Percentiles rank a stretch among this genome's conserved stretches.
Evolutionary conservation across 805 yeast species (phyloP).

Genomic region (Nakazawaea laoshanensis): DNA sequence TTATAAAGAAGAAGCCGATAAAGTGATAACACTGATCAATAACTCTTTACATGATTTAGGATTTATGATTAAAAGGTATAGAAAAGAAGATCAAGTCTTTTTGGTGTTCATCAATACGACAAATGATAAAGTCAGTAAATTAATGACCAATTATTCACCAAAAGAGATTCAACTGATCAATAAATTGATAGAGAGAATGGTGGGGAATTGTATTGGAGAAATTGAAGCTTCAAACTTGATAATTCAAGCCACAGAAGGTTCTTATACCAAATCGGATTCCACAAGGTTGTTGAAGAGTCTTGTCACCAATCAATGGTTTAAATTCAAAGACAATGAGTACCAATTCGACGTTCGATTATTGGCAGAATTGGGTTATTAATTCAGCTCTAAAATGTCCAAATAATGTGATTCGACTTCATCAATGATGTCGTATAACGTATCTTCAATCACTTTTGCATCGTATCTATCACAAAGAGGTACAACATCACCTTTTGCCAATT

Average conservation of each 20-base stretch:
- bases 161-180: constrained; percentile 39
- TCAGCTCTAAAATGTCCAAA: constrained; percentile 33
- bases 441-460: constrained; percentile 68
- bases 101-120: constrained; percentile 33
- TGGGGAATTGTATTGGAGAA: constrained; percentile 24
- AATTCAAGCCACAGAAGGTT: constrained; percentile 14
- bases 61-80: constrained; percentile 32
- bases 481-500: constrained; percentile 21
- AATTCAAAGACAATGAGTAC: constrained; percentile 20
- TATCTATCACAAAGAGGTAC: constrained; percentile 53
- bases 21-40: constrained; percentile 17
- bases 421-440: constrained; percentile 70
- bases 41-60: constrained; percentile 25
- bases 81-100: constrained; percentile 22
- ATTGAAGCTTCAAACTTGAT: constrained; percentile 26
- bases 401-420: constrained; percentile 73
- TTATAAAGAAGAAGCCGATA: constrained; percentile 7
- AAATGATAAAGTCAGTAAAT: constrained; percentile 27
- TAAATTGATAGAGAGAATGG: constrained; percentile 29
- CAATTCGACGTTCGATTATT: constrained; percentile 29
- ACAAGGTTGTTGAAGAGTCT: constrained; percentile 28
- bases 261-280: constrained; percentile 27
- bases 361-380: constrained; percentile 32
- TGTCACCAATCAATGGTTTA: constrained; percentile 48
- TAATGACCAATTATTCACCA: constrained; percentile 25